A percentile compares a stretch with the other conserved stretches of the same genome.
Evolutionary conservation across 768 basidiomycete genomes (phyloP).

Genomic region (Chalciporus sphaerocephalus): DNA sequence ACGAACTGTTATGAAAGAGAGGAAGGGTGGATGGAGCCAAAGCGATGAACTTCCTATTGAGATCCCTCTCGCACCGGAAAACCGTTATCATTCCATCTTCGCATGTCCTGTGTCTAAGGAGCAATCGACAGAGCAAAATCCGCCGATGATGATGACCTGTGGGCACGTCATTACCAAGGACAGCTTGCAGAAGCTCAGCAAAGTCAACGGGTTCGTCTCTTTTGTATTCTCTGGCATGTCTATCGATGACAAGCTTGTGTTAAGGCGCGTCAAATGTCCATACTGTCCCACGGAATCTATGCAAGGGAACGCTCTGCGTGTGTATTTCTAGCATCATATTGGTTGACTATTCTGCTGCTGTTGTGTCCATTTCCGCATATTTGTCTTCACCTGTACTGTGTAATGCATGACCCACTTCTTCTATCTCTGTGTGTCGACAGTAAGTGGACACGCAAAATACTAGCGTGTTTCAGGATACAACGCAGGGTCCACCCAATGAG

Average conservation of each 20-base stretch:
- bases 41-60: conserved; percentile 91
- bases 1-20: conserved; percentile 86
- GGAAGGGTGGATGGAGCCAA: conserved; percentile 90
- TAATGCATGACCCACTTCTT: conserved; percentile 1
- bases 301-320: conserved; percentile 50
- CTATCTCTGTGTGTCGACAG: not conserved
- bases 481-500: conserved; percentile 26
- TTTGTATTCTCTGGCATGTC: not conserved
- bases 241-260: not conserved
- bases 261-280: conserved; percentile 90
- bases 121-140: conserved; percentile 88
- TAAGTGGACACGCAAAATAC: not conserved
- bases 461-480: not conserved
- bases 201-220: conserved; percentile 69
- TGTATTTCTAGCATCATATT: conserved; percentile 51
- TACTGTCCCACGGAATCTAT: conserved; percentile 87
- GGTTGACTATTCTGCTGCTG: not conserved
- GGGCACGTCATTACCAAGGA: conserved; percentile 95
- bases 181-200: conserved; percentile 84
- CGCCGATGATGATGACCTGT: conserved; percentile 96
- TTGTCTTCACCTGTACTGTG: conserved; percentile 10
- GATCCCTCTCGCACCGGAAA: conserved; percentile 79
- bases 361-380: not conserved
- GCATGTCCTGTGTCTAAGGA: conserved; percentile 98
- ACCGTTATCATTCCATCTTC: conserved; percentile 95